Evolutionary conservation across 179 eudicot genomes (phyloP), one percentile per base, ranked within the genome.

Genomic region (Amaranthus tricolor): DNA sequence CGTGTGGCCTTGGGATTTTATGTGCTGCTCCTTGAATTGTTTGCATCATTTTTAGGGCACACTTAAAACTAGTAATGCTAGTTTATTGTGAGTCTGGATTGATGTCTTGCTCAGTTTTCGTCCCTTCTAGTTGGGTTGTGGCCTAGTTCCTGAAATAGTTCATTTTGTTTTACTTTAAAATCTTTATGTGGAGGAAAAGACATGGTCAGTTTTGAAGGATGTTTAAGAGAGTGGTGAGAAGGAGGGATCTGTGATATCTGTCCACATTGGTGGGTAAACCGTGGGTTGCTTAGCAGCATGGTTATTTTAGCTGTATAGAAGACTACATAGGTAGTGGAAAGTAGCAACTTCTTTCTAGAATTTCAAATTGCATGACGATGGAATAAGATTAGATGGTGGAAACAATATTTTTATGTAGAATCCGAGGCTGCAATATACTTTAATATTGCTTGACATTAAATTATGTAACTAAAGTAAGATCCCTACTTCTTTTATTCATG

Each of bases 51-150:
- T 65, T 64, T 44, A 15, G 10, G 49, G 74, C 40, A 13, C 13
- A 11, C 65, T 47, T 14, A 61, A 40, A 70, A 70, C 61, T 68
- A 50, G 51, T 55, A 74, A 47, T 45, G 17, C 24, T 19, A 53
- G n/a, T 51, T 31, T 4, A 16, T 62, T 62, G 59, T 3, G 45
- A 5, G n/a, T 19, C 15, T 24, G 4, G 65, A 47, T 1, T 15
- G 8, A 13, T 13, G 59, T 24, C 7, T 5, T 16, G 12, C 12
- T 7, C 48, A 16, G 8, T 55, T 40, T 53, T 70, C 51, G 9
- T 55, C 73, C 15, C 15, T 15, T 31, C 13, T 53, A 5, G 9
- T 53, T 54, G 73, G 9, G 16, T 40, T 53, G 24, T 15, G 15
- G 31, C 45, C 20, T 11, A 66, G 54, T 48, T 66, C 47, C 15